These are phyloP conservation scores for Aspergillus cristatus DNA, from an alignment of 495 filamentous ascomycete genomes.

Conservation along the genomic window DNA sequence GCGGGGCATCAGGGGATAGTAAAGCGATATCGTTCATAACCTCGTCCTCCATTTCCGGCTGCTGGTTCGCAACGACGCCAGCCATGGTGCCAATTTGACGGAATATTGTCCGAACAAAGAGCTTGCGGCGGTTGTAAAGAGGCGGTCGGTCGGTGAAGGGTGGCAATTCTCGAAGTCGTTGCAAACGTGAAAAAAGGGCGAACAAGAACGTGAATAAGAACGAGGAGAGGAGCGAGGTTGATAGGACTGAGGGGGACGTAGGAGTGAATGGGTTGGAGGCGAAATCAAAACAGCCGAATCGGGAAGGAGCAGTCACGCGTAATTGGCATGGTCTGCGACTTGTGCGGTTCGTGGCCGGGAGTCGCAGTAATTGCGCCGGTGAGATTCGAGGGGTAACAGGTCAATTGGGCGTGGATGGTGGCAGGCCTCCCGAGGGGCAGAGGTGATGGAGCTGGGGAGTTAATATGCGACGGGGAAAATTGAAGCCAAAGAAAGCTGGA, in stretches of 20 bases:
- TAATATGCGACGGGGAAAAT: no score
- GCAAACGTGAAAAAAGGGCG: no score
- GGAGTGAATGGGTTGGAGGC: not conserved
- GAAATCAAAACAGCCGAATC: not conserved
- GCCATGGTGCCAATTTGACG: slow-evolving; percentile 6
- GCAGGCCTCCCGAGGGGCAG: no score
- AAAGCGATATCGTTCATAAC: slow-evolving; percentile 10
- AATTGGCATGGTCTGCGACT: not conserved
- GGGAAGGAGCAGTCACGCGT: not conserved
- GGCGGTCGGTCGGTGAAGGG: no score
- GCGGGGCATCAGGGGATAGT: slow-evolving; percentile 1
- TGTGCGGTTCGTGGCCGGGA: not conserved
- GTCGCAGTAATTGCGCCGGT: not conserved
- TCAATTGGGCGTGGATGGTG: not conserved
- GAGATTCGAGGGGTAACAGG: not conserved
- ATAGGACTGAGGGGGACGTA: not conserved
- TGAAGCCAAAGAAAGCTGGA: slow-evolving; percentile 2
- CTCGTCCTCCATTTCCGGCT: slow-evolving; percentile 7
- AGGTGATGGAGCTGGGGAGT: no score
- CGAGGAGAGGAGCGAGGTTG: not conserved
- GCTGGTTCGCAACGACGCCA: slow-evolving; percentile 3
- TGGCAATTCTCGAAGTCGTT: no score
- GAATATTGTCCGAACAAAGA: not conserved
- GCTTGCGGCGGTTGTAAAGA: not conserved
- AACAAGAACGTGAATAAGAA: not conserved